Percentiles rank a stretch among this genome's conserved stretches.
These are phyloP conservation scores for Pleurotus ostreatus DNA, from an alignment of 768 basidiomycete species.

Conservation along the genomic window DNA sequence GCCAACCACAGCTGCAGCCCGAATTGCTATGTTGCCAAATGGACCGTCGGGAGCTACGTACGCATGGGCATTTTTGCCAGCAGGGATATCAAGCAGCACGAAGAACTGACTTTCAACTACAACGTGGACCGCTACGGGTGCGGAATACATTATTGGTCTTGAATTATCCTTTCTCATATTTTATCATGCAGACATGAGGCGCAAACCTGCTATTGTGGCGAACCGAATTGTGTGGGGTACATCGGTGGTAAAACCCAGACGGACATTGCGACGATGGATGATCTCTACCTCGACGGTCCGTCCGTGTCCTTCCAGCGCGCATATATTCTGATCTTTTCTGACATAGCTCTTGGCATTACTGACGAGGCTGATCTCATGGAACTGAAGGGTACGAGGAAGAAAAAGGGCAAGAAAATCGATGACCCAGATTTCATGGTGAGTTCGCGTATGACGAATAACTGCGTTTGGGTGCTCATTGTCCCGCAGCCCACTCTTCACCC, in stretches of 20 bases:
- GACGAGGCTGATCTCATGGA: slow-evolving; percentile 83
- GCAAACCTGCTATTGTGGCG: slow-evolving; percentile 93
- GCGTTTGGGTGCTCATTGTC: slow-evolving; percentile 5
- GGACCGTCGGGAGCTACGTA: slow-evolving; percentile 86
- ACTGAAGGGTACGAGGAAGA: slow-evolving; percentile 87
- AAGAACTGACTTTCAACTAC: slow-evolving; percentile 98
- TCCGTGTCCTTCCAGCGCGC: slow-evolving; percentile 5
- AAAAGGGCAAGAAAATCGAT: slow-evolving; percentile 88
- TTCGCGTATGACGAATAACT: slow-evolving; percentile 4
- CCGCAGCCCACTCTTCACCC: slow-evolving; percentile 73
- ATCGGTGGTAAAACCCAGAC: slow-evolving; percentile 99
- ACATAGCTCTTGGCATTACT: slow-evolving; percentile 83
- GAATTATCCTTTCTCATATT: not conserved
- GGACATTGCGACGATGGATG: slow-evolving; percentile 91
- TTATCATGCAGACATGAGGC: slow-evolving; percentile 71
- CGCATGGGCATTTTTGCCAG: slow-evolving; percentile 99
- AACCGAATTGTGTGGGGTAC: slow-evolving; percentile 90
- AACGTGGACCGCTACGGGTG: slow-evolving; percentile 99
- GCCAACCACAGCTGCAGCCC: slow-evolving; percentile 98
- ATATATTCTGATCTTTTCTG: not conserved
- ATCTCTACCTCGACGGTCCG: slow-evolving; percentile 88
- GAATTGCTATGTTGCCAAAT: slow-evolving; percentile 97
- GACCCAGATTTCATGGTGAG: slow-evolving; percentile 84
- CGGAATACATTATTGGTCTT: slow-evolving; percentile 20
- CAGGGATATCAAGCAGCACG: slow-evolving; percentile 66